These are phyloP conservation scores for Sphaerostilbella broomeana DNA, from an alignment of 2,329 filamentous ascomycete species.

Conservation along the genomic window DNA sequence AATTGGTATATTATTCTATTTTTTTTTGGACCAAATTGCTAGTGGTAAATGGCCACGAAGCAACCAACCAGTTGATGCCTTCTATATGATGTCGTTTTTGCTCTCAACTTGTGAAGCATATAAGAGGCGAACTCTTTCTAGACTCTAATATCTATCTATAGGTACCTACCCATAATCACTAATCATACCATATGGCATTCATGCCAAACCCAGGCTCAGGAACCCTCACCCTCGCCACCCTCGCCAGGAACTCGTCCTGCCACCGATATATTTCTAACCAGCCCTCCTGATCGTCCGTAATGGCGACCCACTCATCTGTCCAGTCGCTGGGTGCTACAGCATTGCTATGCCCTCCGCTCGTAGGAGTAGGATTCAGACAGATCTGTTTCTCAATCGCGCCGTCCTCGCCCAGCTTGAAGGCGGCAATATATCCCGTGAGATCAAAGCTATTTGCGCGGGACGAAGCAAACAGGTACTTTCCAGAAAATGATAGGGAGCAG, in stretches of 20 bases:
- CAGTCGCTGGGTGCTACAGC: constrained; percentile 79
- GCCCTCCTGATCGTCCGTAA: constrained; percentile 83
- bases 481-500: constrained; percentile 63
- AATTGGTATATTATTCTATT: no score
- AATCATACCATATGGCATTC: constrained; percentile 94
- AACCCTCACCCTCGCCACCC: constrained; percentile 70
- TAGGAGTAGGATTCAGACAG: constrained; percentile 76
- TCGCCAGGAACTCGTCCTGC: constrained; percentile 71
- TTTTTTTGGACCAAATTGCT: no score
- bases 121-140: no score
- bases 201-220: constrained; percentile 88
- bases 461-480: constrained; percentile 74
- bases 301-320: constrained; percentile 82
- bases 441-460: constrained; percentile 70
- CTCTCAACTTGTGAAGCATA: no score
- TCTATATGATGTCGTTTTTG: no score
- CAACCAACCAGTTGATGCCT: no score
- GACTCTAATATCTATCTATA: no score
- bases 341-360: constrained; percentile 82
- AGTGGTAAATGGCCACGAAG: no score
- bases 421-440: constrained; percentile 75
- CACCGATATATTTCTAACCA: constrained; percentile 85
- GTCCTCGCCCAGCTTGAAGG: constrained; percentile 61
- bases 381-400: constrained; percentile 73
- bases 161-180: neutral